These are phyloP conservation scores for Chrysanthemum seticuspe DNA, from an alignment of 129 eudicot species.

Conservation along the genomic window DNA sequence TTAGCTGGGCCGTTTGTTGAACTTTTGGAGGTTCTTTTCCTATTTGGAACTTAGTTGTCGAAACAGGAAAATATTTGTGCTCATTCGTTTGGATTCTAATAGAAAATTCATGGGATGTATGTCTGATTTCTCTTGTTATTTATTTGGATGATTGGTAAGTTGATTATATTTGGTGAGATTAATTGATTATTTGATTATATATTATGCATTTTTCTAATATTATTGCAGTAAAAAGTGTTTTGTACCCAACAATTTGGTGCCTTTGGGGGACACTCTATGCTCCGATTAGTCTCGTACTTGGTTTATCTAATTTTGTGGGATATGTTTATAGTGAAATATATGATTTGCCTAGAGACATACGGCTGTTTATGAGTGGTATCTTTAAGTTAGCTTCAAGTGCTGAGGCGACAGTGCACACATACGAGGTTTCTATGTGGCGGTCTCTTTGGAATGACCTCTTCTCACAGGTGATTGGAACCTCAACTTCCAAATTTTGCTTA, in stretches of 20 bases:
- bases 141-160: slow-evolving; percentile 72
- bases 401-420: slow-evolving; percentile 63
- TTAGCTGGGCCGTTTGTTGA: slow-evolving; percentile 63
- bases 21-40: slow-evolving; percentile 59
- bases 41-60: slow-evolving; percentile 43
- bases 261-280: slow-evolving; percentile 65
- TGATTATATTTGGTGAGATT: not conserved
- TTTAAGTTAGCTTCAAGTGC: slow-evolving; percentile 57
- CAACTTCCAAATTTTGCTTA: not conserved
- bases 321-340: slow-evolving; percentile 39
- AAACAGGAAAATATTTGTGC: slow-evolving; percentile 38
- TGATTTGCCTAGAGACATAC: slow-evolving; percentile 47
- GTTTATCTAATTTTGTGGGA: slow-evolving; percentile 46
- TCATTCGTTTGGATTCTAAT: slow-evolving; percentile 62
- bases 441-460: slow-evolving; percentile 93
- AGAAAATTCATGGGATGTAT: slow-evolving; percentile 46
- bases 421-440: slow-evolving; percentile 85
- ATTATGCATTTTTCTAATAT: slow-evolving; percentile 13
- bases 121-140: slow-evolving; percentile 57
- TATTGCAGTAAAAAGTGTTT: slow-evolving; percentile 52
- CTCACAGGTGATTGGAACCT: slow-evolving; percentile 52
- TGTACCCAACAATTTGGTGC: slow-evolving; percentile 80
- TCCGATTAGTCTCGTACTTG: slow-evolving; percentile 69
- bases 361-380: slow-evolving; percentile 48
- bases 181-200: not conserved